phyloP scores from a whole-genome alignment of 768 basidiomycete genomes.

The Suillus spraguei region DNA sequence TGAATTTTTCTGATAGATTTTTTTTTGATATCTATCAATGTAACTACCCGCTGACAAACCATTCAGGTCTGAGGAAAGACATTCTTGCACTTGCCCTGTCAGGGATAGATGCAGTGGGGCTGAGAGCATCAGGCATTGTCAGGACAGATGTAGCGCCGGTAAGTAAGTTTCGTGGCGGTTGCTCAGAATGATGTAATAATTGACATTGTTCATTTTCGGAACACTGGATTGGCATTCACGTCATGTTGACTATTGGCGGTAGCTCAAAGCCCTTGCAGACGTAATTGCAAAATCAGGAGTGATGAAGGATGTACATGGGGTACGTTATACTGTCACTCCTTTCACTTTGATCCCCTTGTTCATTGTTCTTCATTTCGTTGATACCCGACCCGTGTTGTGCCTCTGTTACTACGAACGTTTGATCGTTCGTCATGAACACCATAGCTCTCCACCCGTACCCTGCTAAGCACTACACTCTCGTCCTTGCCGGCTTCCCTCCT shows the following conservation, averaged over 20 bases:
- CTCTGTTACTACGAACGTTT: not conserved
- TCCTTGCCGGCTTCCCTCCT: conserved; percentile 50
- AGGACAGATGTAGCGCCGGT: conserved; percentile 64
- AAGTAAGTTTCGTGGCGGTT: conserved; percentile 23
- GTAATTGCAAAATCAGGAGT: conserved; percentile 16
- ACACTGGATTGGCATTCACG: conserved; percentile 38
- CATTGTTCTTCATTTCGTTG: not conserved
- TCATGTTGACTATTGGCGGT: not conserved
- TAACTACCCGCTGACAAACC: not conserved
- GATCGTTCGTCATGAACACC: not conserved
- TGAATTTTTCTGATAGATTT: not conserved
- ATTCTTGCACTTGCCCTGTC: conserved; percentile 48
- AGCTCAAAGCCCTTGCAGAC: conserved; percentile 40
- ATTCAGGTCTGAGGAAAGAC: conserved; percentile 40
- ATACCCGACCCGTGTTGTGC: conserved; percentile 21
- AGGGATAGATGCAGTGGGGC: conserved; percentile 39
- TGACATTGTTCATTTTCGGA: not conserved
- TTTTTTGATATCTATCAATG: not conserved
- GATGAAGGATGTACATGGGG: not conserved
- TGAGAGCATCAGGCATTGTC: conserved; percentile 54
- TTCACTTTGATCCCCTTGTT: not conserved
- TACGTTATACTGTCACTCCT: not conserved
- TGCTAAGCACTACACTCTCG: conserved; percentile 53
- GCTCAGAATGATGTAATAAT: not conserved
- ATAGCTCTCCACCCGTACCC: conserved; percentile 57